Percentiles rank a stretch among this genome's conserved stretches.
Conservation (phyloP, 2,329 filamentous ascomycete species). For the Calonectria multiphialidica region DNA sequence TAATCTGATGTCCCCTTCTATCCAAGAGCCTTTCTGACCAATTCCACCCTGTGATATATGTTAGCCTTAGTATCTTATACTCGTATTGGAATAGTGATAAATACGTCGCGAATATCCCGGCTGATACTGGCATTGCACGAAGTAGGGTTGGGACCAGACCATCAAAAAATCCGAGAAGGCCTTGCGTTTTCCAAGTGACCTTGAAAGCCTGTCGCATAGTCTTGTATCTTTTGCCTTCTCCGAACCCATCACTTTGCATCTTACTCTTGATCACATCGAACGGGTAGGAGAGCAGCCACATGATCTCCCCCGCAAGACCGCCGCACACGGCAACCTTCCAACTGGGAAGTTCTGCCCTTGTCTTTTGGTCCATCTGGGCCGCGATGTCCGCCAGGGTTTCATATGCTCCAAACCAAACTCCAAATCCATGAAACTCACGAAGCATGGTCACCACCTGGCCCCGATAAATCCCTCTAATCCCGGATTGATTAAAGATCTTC, state of each 20-base stretch:
- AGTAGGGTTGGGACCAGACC: slow-evolving; percentile 13
- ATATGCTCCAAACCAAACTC: slow-evolving; percentile 19
- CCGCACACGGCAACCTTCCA: slow-evolving; percentile 22
- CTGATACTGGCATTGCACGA: slow-evolving; percentile 22
- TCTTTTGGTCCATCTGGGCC: neutral
- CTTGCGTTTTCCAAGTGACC: neutral
- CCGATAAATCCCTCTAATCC: slow-evolving; percentile 4
- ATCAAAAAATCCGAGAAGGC: neutral
- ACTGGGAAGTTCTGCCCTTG: slow-evolving; percentile 8
- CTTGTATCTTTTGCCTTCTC: neutral
- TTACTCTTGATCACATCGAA: slow-evolving; percentile 25
- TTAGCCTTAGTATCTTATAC: neutral
- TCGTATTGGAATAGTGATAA: neutral
- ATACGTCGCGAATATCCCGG: slow-evolving; percentile 19
- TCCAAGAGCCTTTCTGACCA: neutral
- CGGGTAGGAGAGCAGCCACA: slow-evolving; percentile 11
- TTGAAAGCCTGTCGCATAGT: slow-evolving; percentile 2
- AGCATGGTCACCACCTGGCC: slow-evolving; percentile 17
- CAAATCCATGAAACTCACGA: slow-evolving; percentile 22
- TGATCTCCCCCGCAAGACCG: slow-evolving; percentile 9
- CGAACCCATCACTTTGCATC: slow-evolving; percentile 19
- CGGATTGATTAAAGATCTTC: neutral
- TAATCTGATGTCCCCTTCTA: neutral
- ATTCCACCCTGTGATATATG: neutral
- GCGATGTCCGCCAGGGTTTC: neutral